Evolutionary conservation across 2,329 filamentous ascomycete genomes (phyloP).

Genomic region (Ambrosiella beaveri): DNA sequence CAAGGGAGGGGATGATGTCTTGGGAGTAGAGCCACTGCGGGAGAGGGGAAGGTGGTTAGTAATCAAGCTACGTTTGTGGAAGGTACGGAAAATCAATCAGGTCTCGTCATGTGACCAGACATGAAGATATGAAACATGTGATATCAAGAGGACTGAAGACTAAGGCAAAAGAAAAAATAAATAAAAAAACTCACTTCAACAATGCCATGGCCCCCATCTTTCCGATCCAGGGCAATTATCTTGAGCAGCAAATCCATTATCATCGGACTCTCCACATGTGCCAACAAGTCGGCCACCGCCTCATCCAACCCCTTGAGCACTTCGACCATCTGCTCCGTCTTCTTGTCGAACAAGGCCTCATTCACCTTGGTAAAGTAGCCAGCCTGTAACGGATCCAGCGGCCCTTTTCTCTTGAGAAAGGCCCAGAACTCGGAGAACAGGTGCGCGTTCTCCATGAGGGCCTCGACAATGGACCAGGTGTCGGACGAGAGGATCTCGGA

Average conservation of each 20-base stretch:
- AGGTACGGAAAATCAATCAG: neutral
- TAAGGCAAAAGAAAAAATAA: neutral
- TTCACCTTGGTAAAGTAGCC: slow-evolving; percentile 99
- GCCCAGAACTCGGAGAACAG: slow-evolving; percentile 76
- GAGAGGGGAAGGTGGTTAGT: neutral
- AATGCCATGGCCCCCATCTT: slow-evolving; percentile 76
- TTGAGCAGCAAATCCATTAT: slow-evolving; percentile 95
- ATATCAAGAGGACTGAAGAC: too few species aligned
- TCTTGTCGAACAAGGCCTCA: slow-evolving; percentile 91
- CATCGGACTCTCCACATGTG: slow-evolving; percentile 93
- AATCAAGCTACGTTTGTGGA: neutral
- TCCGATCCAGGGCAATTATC: slow-evolving; percentile 90
- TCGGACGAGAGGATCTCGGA: slow-evolving; percentile 90
- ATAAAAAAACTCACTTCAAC: slow-evolving; percentile 57
- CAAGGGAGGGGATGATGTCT: slow-evolving; percentile 67
- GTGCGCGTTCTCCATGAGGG: slow-evolving; percentile 67
- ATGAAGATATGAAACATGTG: neutral
- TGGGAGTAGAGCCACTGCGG: slow-evolving; percentile 77
- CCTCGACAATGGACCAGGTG: slow-evolving; percentile 91
- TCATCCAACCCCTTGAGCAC: slow-evolving; percentile 72
- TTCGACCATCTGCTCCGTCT: slow-evolving; percentile 91
- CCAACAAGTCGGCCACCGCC: slow-evolving; percentile 69
- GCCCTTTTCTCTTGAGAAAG: slow-evolving; percentile 68
- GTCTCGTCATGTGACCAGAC: neutral
- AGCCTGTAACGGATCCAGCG: slow-evolving; percentile 81